Conservation (phyloP, 345 rosid genomes). For the Eucalyptus paniculata region DNA sequence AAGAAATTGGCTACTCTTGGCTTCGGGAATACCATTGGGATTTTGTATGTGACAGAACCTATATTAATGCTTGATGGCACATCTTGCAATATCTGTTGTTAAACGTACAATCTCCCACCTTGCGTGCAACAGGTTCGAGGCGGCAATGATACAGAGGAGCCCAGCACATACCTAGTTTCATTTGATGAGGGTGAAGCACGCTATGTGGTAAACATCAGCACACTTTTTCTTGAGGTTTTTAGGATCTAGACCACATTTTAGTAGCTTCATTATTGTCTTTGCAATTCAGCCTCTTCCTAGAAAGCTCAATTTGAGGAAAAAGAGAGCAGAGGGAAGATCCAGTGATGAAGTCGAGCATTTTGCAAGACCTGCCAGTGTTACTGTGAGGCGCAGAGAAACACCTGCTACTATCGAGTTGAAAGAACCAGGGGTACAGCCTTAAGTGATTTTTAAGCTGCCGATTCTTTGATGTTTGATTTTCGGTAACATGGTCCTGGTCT, state of each 20-base stretch:
- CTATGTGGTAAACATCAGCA: conserved; percentile 47
- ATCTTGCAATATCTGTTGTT: not conserved
- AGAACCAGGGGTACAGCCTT: conserved; percentile 49
- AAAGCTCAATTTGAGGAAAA: conserved; percentile 65
- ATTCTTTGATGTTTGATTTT: not conserved
- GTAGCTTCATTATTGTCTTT: not conserved
- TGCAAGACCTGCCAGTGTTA: conserved; percentile 67
- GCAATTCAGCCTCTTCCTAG: conserved; percentile 82
- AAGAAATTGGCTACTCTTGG: conserved; percentile 83
- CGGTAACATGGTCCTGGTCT: not conserved
- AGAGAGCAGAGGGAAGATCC: conserved; percentile 86
- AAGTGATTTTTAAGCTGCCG: not conserved
- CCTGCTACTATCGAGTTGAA: conserved; percentile 56
- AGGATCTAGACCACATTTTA: not conserved
- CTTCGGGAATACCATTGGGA: conserved; percentile 91
- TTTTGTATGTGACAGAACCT: conserved; percentile 36
- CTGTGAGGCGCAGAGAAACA: conserved; percentile 49
- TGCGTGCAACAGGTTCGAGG: conserved; percentile 44
- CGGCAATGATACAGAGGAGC: conserved; percentile 52
- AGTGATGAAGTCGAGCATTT: conserved; percentile 82
- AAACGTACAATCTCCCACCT: not conserved
- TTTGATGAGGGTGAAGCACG: conserved; percentile 68
- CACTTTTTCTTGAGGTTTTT: not conserved
- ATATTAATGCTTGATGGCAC: not conserved
- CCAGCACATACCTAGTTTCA: conserved; percentile 65